These are phyloP conservation scores for Colletotrichum caudatum DNA, from an alignment of 2,329 filamentous ascomycete genomes.

Conservation along the genomic window DNA sequence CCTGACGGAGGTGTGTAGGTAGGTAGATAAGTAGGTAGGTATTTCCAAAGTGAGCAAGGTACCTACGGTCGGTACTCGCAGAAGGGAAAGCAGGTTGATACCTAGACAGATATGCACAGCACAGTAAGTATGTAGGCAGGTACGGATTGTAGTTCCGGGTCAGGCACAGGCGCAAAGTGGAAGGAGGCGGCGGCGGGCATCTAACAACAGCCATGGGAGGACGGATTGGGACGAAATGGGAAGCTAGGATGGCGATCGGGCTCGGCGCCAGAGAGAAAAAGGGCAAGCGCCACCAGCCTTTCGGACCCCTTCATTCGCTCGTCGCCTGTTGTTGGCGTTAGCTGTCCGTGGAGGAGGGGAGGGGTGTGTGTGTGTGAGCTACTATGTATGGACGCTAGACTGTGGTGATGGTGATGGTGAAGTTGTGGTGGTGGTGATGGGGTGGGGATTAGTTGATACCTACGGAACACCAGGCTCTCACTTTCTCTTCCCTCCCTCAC, in stretches of 20 bases:
- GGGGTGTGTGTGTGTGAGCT: conserved; percentile 18
- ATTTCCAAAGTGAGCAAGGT: too few relatives aligned
- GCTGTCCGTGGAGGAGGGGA: conserved; percentile 14
- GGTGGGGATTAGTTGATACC: background rate
- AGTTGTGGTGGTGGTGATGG: conserved; percentile 1
- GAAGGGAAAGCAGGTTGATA: background rate
- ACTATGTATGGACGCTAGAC: background rate
- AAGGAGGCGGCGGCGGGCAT: conserved; percentile 15
- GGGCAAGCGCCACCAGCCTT: conserved; percentile 33
- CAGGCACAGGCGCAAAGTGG: conserved; percentile 13
- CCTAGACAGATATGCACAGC: background rate
- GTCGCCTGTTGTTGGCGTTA: conserved; percentile 33
- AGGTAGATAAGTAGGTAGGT: background rate
- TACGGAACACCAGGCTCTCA: background rate
- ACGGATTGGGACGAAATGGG: conserved; percentile 34
- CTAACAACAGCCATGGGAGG: conserved; percentile 20
- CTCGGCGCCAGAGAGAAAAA: conserved; percentile 36
- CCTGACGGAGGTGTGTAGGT: conserved; percentile 2
- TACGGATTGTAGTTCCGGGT: background rate
- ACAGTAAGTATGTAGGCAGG: background rate
- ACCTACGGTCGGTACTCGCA: background rate
- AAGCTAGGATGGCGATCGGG: conserved; percentile 40
- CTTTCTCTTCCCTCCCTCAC: background rate
- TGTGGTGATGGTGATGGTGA: background rate
- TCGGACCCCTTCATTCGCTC: conserved; percentile 30